Conservation (phyloP, 78 protist species). For the Dictyostelium citrinum region DNA sequence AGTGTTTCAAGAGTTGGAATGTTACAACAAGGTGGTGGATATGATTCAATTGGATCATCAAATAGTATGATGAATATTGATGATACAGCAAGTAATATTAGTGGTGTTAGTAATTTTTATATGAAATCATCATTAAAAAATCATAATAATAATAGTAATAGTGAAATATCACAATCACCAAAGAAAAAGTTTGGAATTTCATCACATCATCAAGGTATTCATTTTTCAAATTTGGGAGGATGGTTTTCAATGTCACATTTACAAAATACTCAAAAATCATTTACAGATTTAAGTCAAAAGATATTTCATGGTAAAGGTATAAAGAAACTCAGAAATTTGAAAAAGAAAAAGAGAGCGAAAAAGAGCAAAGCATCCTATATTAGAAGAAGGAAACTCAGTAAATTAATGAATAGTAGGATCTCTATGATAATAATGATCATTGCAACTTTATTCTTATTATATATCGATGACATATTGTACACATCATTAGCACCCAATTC, state of each 20-base stretch:
- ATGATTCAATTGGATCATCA: neutral
- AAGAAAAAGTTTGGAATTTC: conserved; percentile 1
- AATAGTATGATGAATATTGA: neutral
- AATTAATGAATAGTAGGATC: neutral
- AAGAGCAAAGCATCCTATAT: neutral
- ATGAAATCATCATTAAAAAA: neutral
- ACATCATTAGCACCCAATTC: conserved; percentile 42
- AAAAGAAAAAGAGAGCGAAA: conserved; percentile 1
- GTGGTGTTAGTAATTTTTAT: conserved; percentile 17
- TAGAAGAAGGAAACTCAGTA: neutral
- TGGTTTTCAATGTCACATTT: neutral
- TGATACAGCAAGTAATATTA: conserved; percentile 11
- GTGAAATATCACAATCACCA: neutral
- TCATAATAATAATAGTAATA: neutral
- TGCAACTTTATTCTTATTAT: neutral
- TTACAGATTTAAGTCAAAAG: conserved; percentile 1
- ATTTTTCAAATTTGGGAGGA: neutral
- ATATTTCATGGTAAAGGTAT: conserved; percentile 53
- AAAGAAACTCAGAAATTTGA: neutral
- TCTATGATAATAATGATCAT: neutral
- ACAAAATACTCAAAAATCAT: neutral
- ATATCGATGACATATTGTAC: conserved; percentile 37
- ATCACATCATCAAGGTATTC: neutral
- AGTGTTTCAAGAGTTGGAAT: neutral
- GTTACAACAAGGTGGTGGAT: neutral